These are phyloP conservation scores for Neonectria ditissima DNA, from an alignment of 2,329 filamentous ascomycete species.

Conservation along the genomic window DNA sequence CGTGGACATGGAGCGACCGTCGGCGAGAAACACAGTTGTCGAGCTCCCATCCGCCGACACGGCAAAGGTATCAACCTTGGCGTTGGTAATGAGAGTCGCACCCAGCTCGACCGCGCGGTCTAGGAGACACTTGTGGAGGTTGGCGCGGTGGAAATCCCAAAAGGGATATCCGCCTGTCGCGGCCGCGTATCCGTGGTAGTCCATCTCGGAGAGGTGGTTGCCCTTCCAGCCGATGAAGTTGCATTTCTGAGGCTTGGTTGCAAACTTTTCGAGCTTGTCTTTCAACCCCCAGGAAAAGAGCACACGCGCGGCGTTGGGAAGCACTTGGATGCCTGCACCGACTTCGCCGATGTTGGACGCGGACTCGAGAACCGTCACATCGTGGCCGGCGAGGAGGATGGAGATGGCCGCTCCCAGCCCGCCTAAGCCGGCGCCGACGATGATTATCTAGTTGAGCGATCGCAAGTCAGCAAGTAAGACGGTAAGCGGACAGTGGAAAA, in stretches of 20 bases:
- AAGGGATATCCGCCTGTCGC: slow-evolving; percentile 50
- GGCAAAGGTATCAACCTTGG: slow-evolving; percentile 24
- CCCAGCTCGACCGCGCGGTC: slow-evolving; percentile 54
- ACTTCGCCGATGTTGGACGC: slow-evolving; percentile 42
- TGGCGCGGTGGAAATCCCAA: slow-evolving; percentile 62
- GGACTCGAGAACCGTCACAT: slow-evolving; percentile 42
- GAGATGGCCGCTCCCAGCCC: slow-evolving; percentile 42
- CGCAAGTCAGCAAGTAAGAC: not conserved
- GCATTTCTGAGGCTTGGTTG: slow-evolving; percentile 41
- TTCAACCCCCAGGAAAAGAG: slow-evolving; percentile 42
- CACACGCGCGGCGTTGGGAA: slow-evolving; percentile 41
- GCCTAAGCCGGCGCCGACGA: slow-evolving; percentile 45
- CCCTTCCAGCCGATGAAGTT: slow-evolving; percentile 45
- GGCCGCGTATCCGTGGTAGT: slow-evolving; percentile 37
- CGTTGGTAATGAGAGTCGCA: slow-evolving; percentile 49
- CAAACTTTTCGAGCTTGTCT: slow-evolving; percentile 30
- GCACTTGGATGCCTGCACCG: slow-evolving; percentile 44
- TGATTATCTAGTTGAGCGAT: slow-evolving; percentile 21
- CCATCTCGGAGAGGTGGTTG: slow-evolving; percentile 40
- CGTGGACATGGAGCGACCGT: slow-evolving; percentile 49
- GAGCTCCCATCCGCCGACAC: slow-evolving; percentile 24
- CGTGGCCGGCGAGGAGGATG: slow-evolving; percentile 40
- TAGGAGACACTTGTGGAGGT: slow-evolving; percentile 58
- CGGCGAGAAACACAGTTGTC: slow-evolving; percentile 42
- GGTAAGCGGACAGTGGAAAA: not conserved